Evolutionary conservation across 352 stramenopile species (phyloP).

Genomic region (Saprolegnia diclina): DNA sequence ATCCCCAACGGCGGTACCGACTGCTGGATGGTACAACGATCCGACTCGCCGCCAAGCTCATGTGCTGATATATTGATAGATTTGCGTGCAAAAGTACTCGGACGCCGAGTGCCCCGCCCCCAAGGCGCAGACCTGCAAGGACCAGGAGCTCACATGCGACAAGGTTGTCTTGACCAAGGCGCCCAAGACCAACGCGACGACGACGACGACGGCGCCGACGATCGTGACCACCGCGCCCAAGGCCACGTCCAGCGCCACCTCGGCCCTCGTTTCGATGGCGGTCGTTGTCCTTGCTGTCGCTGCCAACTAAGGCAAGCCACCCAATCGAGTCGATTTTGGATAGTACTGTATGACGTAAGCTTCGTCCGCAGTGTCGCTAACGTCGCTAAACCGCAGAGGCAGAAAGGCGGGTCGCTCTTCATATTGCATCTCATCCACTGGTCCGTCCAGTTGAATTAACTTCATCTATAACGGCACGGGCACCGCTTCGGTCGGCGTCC

Average conservation of each 20-base stretch:
- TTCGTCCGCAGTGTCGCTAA: too few species aligned
- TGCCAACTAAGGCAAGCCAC: too few species aligned
- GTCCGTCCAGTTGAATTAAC: too few species aligned
- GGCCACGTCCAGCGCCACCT: neutral
- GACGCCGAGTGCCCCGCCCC: constrained; percentile 16
- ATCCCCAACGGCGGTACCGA: constrained; percentile 19
- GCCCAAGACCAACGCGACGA: neutral
- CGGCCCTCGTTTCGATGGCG: too few species aligned
- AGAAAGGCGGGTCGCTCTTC: too few species aligned
- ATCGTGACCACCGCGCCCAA: neutral
- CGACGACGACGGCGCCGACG: neutral
- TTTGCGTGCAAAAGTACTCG: constrained; percentile 26
- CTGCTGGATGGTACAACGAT: constrained; percentile 24
- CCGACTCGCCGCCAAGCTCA: neutral
- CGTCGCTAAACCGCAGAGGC: too few species aligned
- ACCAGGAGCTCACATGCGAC: constrained; percentile 16
- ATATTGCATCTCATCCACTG: too few species aligned
- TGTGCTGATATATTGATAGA: neutral
- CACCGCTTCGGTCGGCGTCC: too few species aligned
- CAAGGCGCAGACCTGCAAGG: constrained; percentile 8
- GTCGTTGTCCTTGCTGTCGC: too few species aligned
- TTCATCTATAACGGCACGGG: too few species aligned
- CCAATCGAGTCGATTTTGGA: too few species aligned
- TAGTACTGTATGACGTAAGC: too few species aligned
- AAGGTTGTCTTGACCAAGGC: neutral